Evolutionary conservation across 768 basidiomycete species (phyloP).

Genomic region (Leucocoprinus sp.): DNA sequence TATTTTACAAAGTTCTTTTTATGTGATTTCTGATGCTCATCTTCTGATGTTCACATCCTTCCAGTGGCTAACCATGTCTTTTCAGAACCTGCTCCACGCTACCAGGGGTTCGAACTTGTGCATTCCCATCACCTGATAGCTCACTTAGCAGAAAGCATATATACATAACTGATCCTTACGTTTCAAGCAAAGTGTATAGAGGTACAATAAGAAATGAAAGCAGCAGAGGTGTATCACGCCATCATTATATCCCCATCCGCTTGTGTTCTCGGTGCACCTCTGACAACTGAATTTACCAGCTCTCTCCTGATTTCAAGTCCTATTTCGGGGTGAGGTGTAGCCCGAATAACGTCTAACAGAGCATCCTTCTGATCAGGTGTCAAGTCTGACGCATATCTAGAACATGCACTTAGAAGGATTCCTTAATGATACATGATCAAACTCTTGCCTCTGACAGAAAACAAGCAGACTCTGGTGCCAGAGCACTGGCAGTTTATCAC

Average conservation of each 20-base stretch:
- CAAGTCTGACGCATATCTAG: slow-evolving; percentile 88
- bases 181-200: not conserved
- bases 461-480: slow-evolving; percentile 98
- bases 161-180: too few relatives aligned
- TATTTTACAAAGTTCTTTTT: too few relatives aligned
- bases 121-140: too few relatives aligned
- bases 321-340: slow-evolving; percentile 81
- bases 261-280: slow-evolving; percentile 70
- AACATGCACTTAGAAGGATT: not conserved
- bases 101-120: too few relatives aligned
- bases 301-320: slow-evolving; percentile 86
- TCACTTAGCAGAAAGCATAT: too few relatives aligned
- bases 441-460: slow-evolving; percentile 77
- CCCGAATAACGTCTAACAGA: slow-evolving; percentile 85
- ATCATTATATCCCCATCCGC: slow-evolving; percentile 61
- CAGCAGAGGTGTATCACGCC: slow-evolving; percentile 28
- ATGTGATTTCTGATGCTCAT: too few relatives aligned
- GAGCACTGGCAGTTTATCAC: slow-evolving; percentile 84
- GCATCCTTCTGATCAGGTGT: slow-evolving; percentile 98
- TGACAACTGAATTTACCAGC: slow-evolving; percentile 74
- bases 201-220: not conserved
- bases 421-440: not conserved
- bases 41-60: too few relatives aligned
- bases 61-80: too few relatives aligned
- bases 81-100: too few relatives aligned